Base-by-base conservation (phyloP, 805 yeast species). In the Kregervanrija delftensis region DNA sequence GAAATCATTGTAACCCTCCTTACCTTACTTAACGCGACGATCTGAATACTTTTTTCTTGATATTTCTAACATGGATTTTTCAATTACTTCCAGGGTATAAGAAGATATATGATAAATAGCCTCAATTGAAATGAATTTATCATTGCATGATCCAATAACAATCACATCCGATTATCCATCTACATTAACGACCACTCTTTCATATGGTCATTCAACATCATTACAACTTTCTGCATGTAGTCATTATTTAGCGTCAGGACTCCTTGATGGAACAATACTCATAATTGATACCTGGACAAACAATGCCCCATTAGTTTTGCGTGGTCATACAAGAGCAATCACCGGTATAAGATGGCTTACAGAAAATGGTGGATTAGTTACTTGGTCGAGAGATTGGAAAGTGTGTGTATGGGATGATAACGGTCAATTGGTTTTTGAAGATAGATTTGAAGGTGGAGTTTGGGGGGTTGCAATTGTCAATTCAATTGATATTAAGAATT, bases 121-220 rank as follows among this genome's bases (percentile, higher is more conserved):
- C 2, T 22, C 8, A 6, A 22, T 22, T 22, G 28, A 35, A 5
- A 86, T 86, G 93, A 90, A 90, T 61, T 68, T 89, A 32, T 72
- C 93, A 9, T 71, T 91, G 17, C 77, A 86, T 51, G 98, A 90
- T 63, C 97, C 97, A 3, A 87, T 88, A 61, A 79, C 91, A 2
- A 89, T 91, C 16, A 83, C 95, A 15, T 88, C 87, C 57, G 98
- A 90, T 58, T 90, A 77, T 55, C 98, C 98, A 0, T 96, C 90
- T 49, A 74, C 83, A 1, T 73, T 87, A n/a, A 75, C 84, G 2
- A 80, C 80, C 48, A 80, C 90, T 0, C 65, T 88, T 11, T 76
- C 76, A 11, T 79, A 78, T 44, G 83, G 88, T 1, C 76, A 79
- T 37, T 73, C 86, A 0, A 83, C 87, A 8, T 77, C 77, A 47